Evolutionary conservation across 2,329 filamentous ascomycete genomes (phyloP), one percentile per base, ranked within the genome.

Genomic region (Zymoseptoria pseudotritici): DNA sequence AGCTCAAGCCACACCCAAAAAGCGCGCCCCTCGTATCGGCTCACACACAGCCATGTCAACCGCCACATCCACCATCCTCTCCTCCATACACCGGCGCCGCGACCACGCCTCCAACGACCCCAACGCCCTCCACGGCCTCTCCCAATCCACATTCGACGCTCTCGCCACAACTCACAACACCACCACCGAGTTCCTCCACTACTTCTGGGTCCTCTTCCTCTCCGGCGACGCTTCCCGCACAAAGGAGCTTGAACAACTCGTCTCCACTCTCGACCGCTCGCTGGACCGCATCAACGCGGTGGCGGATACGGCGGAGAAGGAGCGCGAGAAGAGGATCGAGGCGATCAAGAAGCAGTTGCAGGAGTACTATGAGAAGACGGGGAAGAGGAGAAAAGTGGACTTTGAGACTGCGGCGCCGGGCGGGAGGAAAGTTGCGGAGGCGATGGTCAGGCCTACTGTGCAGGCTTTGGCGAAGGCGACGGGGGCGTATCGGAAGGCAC

Each of bases 141-240:
- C 72, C 11, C 71, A 75, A 58, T 57, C 73, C 2, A 77, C 85
- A 1, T 86, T 85, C 65, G 85, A 88, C 65, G 82, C 82, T 19
- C 71, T 89, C n/a, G 80, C 79, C 11, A 80, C 89, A 58, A 96
- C 93, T 0, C 91, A 97, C 72, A 92, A 92, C 57, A 99, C 94
- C 0, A 95, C 91, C 0, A 88, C 90, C 46, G 94, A 99, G 71
- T 99, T 97, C 70, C 79, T 99, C n/a, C 90, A 93, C 68, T 95
- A 97, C 73, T 99, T 99, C 78, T 99, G 93, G 93, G 83, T 85
- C 36, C 86, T 92, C 0, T 99, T 96, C 70, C 81, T 96, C 24
- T 97, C 92, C 0, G 93, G 92, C 13, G 90, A 97, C 70, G 87
- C 90, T 61, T 66, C 69, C 3, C 86, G 90, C 36, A 90, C 90